Conservation (phyloP, 1,284 basidiomycete genomes). For the Prillingera fragicola region DNA sequence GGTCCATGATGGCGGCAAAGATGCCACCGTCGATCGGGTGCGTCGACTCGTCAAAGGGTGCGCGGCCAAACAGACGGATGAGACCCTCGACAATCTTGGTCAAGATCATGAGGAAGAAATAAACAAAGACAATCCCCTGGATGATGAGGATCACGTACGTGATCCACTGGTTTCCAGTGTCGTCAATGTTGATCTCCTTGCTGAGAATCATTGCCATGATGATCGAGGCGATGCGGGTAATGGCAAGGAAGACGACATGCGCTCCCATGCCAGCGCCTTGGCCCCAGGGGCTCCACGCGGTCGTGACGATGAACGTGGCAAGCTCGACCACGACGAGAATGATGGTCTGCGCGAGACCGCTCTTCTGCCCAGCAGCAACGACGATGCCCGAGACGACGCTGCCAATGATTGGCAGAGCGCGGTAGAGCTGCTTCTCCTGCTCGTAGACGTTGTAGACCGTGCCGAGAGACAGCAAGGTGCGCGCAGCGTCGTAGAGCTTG, state of each 20-base stretch:
- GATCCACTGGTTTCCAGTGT: conserved; percentile 78
- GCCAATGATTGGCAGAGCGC: conserved; percentile 68
- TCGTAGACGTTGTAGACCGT: conserved; percentile 95
- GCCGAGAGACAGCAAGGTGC: conserved; percentile 81
- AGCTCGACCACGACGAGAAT: conserved; percentile 82
- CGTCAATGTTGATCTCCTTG: conserved; percentile 70
- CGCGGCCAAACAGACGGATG: conserved; percentile 68
- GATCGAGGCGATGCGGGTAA: conserved; percentile 79
- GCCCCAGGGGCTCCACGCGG: conserved; percentile 92
- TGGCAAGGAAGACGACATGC: conserved; percentile 83
- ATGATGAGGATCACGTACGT: conserved; percentile 86
- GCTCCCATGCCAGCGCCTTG: conserved; percentile 93
- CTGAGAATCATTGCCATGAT: conserved; percentile 84
- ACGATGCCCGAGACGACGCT: conserved; percentile 74
- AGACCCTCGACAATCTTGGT: conserved; percentile 78
- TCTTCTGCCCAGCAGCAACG: conserved; percentile 81
- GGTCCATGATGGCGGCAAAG: conserved; percentile 59
- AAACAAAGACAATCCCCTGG: conserved; percentile 75
- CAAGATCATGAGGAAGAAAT: conserved; percentile 70
- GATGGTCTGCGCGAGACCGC: conserved; percentile 84
- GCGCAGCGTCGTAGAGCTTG: conserved; percentile 90
- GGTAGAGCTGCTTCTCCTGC: conserved; percentile 84
- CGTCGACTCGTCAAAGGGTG: conserved; percentile 78
- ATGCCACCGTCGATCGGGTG: conserved; percentile 76
- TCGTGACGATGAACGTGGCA: conserved; percentile 72